Evolutionary conservation across 1,139 yeast species (phyloP).

Genomic region (Magnusiomyces suaveolens): DNA sequence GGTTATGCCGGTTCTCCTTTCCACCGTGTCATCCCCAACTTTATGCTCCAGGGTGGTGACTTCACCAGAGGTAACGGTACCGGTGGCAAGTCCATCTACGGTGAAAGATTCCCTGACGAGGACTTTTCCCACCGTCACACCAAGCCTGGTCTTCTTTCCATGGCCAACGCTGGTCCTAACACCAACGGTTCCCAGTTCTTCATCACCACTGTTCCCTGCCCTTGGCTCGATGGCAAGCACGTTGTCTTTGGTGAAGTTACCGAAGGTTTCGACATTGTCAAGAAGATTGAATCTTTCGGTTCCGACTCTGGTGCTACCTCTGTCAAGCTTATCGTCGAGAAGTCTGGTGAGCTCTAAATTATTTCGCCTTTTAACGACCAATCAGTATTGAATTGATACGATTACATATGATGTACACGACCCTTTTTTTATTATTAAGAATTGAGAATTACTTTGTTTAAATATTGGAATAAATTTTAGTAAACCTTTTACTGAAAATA

Average conservation of each 20-base stretch:
- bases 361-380: neutral
- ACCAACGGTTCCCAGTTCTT: conserved; percentile 99
- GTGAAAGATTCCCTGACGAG: conserved; percentile 90
- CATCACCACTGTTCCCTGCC: conserved; percentile 90
- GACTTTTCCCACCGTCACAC: conserved; percentile 79
- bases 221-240: conserved; percentile 99
- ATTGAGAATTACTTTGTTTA: neutral
- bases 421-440: neutral
- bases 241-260: conserved; percentile 96
- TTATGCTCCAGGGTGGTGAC: no score
- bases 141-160: conserved; percentile 89
- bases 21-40: conserved; percentile 98
- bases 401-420: neutral
- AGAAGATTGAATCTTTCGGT: conserved; percentile 83
- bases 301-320: conserved; percentile 75
- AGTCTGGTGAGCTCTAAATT: conserved; percentile 44
- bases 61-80: conserved; percentile 68
- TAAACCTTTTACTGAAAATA: no score
- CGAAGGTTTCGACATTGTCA: conserved; percentile 84
- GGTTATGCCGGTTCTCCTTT: conserved; percentile 86
- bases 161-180: conserved; percentile 99
- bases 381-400: neutral
- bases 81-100: conserved; percentile 98
- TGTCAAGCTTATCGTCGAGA: conserved; percentile 67
- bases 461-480: no score